These are phyloP conservation scores for Metschnikowia kunwiensis DNA, from an alignment of 805 yeast genomes.

Conservation along the genomic window DNA sequence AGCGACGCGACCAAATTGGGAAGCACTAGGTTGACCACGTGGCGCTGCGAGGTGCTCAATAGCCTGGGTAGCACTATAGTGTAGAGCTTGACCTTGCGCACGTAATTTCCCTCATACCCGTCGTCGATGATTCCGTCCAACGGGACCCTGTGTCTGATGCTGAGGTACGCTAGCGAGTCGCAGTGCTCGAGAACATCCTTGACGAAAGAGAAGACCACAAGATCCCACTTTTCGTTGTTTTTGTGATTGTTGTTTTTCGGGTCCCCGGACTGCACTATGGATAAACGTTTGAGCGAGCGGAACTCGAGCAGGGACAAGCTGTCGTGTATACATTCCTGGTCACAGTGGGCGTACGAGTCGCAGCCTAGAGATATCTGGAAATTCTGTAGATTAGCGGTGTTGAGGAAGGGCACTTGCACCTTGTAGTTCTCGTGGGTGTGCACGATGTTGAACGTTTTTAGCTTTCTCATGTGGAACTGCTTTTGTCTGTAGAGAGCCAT, in stretches of 20 bases:
- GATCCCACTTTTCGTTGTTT: slow-evolving; percentile 53
- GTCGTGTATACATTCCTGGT: slow-evolving; percentile 42
- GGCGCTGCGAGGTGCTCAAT: slow-evolving; percentile 20
- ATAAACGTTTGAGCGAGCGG: slow-evolving; percentile 32
- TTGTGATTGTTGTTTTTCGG: slow-evolving; percentile 32
- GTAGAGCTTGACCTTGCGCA: slow-evolving; percentile 54
- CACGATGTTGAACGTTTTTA: slow-evolving; percentile 26
- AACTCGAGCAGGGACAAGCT: slow-evolving; percentile 33
- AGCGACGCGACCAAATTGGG: slow-evolving; percentile 61
- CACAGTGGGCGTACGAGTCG: slow-evolving; percentile 39
- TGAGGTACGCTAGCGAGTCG: slow-evolving; percentile 36
- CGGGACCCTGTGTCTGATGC: slow-evolving; percentile 60
- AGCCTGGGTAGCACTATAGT: slow-evolving; percentile 45
- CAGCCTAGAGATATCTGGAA: slow-evolving; percentile 52
- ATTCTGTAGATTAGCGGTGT: slow-evolving; percentile 26
- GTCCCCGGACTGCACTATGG: slow-evolving; percentile 32
- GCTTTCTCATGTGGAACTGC: slow-evolving; percentile 14
- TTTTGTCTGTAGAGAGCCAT: slow-evolving; percentile 7
- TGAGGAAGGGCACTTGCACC: slow-evolving; percentile 17
- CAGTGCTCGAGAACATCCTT: slow-evolving; percentile 24
- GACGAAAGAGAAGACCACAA: slow-evolving; percentile 37
- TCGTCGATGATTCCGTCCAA: slow-evolving; percentile 45
- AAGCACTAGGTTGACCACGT: slow-evolving; percentile 45
- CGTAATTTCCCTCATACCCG: slow-evolving; percentile 72
- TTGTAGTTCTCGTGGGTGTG: slow-evolving; percentile 18